Conservation (phyloP, 1,284 basidiomycete genomes). For the Peniophora sp. region DNA sequence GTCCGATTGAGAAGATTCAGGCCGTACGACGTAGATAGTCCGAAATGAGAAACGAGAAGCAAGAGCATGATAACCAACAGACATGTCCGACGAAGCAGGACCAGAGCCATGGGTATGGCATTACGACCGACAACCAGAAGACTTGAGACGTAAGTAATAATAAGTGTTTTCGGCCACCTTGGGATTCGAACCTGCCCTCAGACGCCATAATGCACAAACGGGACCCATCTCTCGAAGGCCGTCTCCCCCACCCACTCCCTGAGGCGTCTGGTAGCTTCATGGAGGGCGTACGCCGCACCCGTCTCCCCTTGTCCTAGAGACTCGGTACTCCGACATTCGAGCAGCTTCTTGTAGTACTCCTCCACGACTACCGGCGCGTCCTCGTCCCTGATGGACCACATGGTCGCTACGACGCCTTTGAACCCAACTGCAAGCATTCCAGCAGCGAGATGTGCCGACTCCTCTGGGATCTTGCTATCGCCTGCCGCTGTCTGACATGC, state of each 20-base stretch:
- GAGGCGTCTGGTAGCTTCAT: background rate
- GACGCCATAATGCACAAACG: conserved; percentile 1
- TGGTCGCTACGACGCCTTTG: conserved; percentile 10
- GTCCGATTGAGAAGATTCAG: too few species aligned
- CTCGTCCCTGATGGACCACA: conserved; percentile 12
- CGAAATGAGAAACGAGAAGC: too few species aligned
- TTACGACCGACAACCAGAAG: too few species aligned
- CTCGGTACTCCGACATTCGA: background rate
- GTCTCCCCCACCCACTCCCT: background rate
- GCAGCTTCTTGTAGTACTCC: background rate
- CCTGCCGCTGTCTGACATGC: conserved; percentile 15
- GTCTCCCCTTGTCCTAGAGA: background rate
- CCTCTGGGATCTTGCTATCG: conserved; percentile 8
- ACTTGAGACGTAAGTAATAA: too few species aligned
- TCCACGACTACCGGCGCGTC: background rate
- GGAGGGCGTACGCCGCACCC: background rate
- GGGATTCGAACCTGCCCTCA: too few species aligned
- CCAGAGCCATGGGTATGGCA: too few species aligned
- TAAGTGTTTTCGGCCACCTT: too few species aligned
- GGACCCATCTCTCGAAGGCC: background rate
- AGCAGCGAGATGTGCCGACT: conserved; percentile 12
- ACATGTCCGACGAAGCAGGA: too few species aligned
- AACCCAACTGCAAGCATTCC: conserved; percentile 11
- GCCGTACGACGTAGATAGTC: too few species aligned
- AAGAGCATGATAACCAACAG: too few species aligned